These are phyloP conservation scores for Coemansia sp. DNA, from an alignment of 192 early-diverging fungal species.

Conservation along the genomic window DNA sequence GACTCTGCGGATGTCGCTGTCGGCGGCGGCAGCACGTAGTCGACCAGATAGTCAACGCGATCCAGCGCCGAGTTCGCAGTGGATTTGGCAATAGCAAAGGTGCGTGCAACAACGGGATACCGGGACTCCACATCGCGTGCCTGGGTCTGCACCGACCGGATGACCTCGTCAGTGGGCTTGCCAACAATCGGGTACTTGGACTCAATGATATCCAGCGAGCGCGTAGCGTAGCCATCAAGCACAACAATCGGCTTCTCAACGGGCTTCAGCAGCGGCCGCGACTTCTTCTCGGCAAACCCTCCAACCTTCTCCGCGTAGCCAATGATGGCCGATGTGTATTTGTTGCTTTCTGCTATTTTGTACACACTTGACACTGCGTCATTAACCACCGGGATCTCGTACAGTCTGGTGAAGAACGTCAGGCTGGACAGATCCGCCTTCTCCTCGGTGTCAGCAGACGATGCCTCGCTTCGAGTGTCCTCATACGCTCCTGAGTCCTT, in stretches of 20 bases:
- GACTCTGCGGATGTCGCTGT: background rate
- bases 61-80: conserved; percentile 61
- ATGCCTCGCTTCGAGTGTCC: conserved; percentile 59
- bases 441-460: conserved; percentile 52
- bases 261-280: conserved; percentile 48
- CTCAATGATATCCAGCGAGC: conserved; percentile 66
- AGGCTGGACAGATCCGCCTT: conserved; percentile 28
- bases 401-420: conserved; percentile 56
- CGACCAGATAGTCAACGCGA: conserved; percentile 59
- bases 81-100: conserved; percentile 57
- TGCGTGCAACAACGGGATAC: conserved; percentile 58
- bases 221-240: conserved; percentile 63
- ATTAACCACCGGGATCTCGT: conserved; percentile 58
- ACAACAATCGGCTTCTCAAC: conserved; percentile 57
- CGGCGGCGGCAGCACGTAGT: conserved; percentile 54
- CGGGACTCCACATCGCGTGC: conserved; percentile 39
- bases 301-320: conserved; percentile 48
- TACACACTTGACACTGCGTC: conserved; percentile 56
- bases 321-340: conserved; percentile 44
- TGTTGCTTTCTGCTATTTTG: conserved; percentile 54
- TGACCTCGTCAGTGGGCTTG: conserved; percentile 63
- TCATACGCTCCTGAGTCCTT: conserved; percentile 31
- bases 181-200: conserved; percentile 61
- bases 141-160: conserved; percentile 56
- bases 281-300: conserved; percentile 43